A percentile compares a stretch with the other conserved stretches of the same genome.
These are phyloP conservation scores for Glebionis coronaria DNA, from an alignment of 129 eudicot species.

Conservation along the genomic window DNA sequence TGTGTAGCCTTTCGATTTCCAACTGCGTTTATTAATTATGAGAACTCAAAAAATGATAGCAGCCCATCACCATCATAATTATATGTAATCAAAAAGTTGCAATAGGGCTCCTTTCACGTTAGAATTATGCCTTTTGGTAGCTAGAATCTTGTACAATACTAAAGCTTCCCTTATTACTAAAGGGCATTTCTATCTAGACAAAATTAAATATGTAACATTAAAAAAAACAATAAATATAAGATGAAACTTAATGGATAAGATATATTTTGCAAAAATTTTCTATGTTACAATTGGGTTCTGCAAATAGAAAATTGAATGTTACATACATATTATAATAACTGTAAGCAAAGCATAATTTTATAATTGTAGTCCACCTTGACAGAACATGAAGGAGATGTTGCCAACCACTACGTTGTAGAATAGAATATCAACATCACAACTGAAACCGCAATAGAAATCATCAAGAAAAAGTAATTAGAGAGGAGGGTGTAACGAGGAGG, in stretches of 20 bases:
- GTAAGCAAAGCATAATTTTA: neutral
- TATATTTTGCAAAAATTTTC: constrained; percentile 73
- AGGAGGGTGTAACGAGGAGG: no score
- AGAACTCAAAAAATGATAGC: constrained; percentile 73
- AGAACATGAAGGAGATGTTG: constrained; percentile 62
- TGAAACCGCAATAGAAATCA: no score
- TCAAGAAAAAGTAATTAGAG: no score
- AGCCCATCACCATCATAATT: constrained; percentile 76
- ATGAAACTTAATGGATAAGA: constrained; percentile 54
- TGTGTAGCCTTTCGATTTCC: constrained; percentile 86
- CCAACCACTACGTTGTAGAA: constrained; percentile 57
- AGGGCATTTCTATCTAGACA: constrained; percentile 1
- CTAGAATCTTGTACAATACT: neutral
- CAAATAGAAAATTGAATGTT: neutral
- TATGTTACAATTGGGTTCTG: constrained; percentile 93
- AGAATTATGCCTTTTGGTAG: no score
- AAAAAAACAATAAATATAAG: constrained; percentile 6
- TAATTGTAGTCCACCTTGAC: constrained; percentile 57
- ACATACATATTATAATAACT: neutral
- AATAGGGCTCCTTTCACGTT: neutral
- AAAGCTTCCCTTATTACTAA: neutral
- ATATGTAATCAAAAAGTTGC: constrained; percentile 38
- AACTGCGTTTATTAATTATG: constrained; percentile 74
- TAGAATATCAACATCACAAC: no score
- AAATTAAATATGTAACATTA: neutral